Base-by-base conservation (phyloP, 495 filamentous ascomycete genomes). In the Penicillium pancosmium region DNA sequence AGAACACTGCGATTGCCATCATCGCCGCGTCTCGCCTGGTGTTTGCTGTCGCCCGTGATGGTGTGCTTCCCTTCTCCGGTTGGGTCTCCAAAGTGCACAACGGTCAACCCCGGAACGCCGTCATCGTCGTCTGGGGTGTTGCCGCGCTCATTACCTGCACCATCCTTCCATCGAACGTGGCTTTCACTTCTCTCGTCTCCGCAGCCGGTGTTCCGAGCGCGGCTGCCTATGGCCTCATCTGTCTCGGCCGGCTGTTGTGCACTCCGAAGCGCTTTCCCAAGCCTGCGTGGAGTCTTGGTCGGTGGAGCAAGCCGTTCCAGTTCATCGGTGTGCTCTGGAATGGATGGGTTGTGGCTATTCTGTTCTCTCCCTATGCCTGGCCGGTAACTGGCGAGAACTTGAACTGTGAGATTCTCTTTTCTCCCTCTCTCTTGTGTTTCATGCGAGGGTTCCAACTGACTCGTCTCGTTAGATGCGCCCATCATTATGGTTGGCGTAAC, bases 31-130 rank as follows among this genome's bases (percentile, higher is more conserved):
- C 80, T 34, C 80, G 81, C 41, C 73, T 84, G 15, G 80, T 83
- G 65, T 84, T 82, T 67, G 81, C 81, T 36, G 79, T 84, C 23
- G 80, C 81, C 41, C 76, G 81, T 43, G 81, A 84, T 60, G 80
- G 80, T 36, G 81, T 82, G 27, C 76, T 84, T 23, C 81, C 81
- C 5, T 83, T 83, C 70, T 82, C 80, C 5, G 62, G 76, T 58
- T 84, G 80, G 80, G 80, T 84, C 25, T 78, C 78, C 34, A 62
- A 67, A n/a, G 79, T 84, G 7, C 70, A 82, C 19, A 62, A 71
- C 40, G 81, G 79, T 56, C 78, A 83, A 55, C 81, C 81, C 3
- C 79, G 73, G 48, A 83, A 84, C 62, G 81, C 81, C 21, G 77
- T 83, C 36, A 80, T 80, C 50, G 79, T 84, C 23, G 80, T 84